Conservation (phyloP, 805 yeast species). For the Kregervanrija pseudodelftensis region DNA sequence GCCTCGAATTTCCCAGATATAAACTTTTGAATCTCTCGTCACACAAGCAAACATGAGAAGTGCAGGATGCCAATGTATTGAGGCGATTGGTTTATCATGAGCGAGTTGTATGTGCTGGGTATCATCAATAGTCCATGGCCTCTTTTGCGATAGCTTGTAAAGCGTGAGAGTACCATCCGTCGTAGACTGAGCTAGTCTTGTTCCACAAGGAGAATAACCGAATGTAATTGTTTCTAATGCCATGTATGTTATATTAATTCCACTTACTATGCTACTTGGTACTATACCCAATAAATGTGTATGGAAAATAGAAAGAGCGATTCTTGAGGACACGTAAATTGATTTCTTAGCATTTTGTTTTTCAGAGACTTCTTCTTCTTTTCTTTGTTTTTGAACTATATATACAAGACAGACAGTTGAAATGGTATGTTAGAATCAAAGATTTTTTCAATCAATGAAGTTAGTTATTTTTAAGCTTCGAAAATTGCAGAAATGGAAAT, state of each 20-base stretch:
- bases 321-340: not conserved
- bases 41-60: constrained; percentile 39
- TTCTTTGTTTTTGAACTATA: not conserved
- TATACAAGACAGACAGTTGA: not conserved
- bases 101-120: constrained; percentile 22
- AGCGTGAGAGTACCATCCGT: constrained; percentile 36
- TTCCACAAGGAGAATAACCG: constrained; percentile 35
- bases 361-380: not conserved
- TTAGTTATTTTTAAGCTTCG: not conserved
- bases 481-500: not conserved
- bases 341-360: not conserved
- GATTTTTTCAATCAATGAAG: not conserved
- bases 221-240: constrained; percentile 26
- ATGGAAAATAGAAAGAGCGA: too few species aligned
- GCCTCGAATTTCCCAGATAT: constrained; percentile 36
- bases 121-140: constrained; percentile 8
- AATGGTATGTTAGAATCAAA: not conserved
- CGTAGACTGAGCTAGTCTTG: constrained; percentile 35
- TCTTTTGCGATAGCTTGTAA: constrained; percentile 7
- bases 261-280: too few species aligned
- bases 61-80: constrained; percentile 40
- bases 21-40: constrained; percentile 35
- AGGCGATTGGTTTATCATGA: constrained; percentile 34
- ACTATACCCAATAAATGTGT: too few species aligned
- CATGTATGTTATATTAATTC: not conserved